Base-by-base conservation (phyloP, 1,284 basidiomycete species). In the Vanrija sp. region DNA sequence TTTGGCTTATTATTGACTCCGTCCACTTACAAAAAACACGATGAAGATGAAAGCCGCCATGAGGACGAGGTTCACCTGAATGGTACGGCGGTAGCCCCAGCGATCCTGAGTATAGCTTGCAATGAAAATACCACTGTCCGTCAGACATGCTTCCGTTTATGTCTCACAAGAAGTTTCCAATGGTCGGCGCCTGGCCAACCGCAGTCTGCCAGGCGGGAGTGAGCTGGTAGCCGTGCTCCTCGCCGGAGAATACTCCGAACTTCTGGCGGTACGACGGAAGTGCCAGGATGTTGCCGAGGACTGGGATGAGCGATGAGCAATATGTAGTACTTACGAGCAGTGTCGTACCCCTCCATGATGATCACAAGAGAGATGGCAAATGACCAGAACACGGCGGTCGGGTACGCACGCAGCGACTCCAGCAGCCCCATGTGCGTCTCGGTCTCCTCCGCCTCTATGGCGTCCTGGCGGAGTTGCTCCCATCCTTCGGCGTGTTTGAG, bases 21-120 rank as follows among this genome's bases (percentile, higher is more conserved):
- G 34, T 8, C 9, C 2, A 34, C 34, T 34, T 14, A 34, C 76
- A 52, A 80, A 81, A 61, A 72, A 68, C 23, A 63, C 58, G 39
- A 73, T 62, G 48, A 69, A 71, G 43, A 72, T 68, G 46, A 63
- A 64, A 7, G 52, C 56, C 25, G 64, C 58, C 48, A 72, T 61
- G 39, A 53, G 8, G 21, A 80, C 65, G 40, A 75, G 60, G 16
- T 45, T 55, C 38, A 58, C 34, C 40, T 62, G 65, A 15, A 68
- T 54, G 0, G 62, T 63, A 23, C 55, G 43, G 26, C 54, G 50
- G 58, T 70, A 70, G 3, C 68, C 68, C 43, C 51, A 65, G 38
- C 56, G 51, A 43, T 65, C 61, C 49, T 64, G 61, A 29, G 57
- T 47, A 46, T 52, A 66, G 4, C 57, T 52, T 6, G 59, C 48